Percentiles rank a stretch among this genome's conserved stretches.
These are phyloP conservation scores for Diaporthe citriasiana DNA, from an alignment of 2,329 filamentous ascomycete species.

Conservation along the genomic window DNA sequence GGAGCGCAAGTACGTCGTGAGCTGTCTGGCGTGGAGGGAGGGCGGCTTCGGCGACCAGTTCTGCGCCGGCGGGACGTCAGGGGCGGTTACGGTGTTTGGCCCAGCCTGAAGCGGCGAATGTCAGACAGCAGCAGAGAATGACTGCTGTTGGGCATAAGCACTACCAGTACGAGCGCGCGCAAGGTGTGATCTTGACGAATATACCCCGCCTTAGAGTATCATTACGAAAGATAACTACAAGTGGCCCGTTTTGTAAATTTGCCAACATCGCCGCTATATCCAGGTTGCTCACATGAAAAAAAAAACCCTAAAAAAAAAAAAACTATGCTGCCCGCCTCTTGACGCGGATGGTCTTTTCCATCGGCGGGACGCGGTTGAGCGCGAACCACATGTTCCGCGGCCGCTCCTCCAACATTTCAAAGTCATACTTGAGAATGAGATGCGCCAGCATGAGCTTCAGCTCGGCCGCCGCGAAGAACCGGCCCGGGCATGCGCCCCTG, in stretches of 20 bases:
- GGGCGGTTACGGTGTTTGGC: constrained; percentile 75
- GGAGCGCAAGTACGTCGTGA: constrained; percentile 71
- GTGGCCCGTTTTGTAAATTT: neutral
- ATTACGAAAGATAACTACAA: constrained; percentile 1
- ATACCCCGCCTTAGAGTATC: constrained; percentile 2
- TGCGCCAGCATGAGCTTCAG: constrained; percentile 52
- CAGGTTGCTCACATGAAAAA: neutral
- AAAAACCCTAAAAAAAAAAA: too few species aligned
- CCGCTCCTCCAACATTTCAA: constrained; percentile 43
- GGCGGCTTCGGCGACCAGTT: constrained; percentile 75
- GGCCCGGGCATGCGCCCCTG: constrained; percentile 54
- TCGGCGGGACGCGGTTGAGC: constrained; percentile 41
- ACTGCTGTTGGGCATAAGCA: neutral
- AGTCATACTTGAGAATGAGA: constrained; percentile 47
- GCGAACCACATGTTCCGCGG: constrained; percentile 37
- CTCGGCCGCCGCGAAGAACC: constrained; percentile 55
- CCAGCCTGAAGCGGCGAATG: constrained; percentile 28
- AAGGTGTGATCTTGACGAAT: neutral
- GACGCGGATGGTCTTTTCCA: constrained; percentile 33
- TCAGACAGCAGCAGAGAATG: neutral
- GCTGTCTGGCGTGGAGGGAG: constrained; percentile 74
- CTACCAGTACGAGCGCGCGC: neutral
- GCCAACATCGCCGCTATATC: neutral
- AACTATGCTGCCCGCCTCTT: constrained; percentile 31
- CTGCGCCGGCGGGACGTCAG: constrained; percentile 75